Conservation (phyloP, 192 early-diverging fungal genomes). For the Backusella luteola region DNA sequence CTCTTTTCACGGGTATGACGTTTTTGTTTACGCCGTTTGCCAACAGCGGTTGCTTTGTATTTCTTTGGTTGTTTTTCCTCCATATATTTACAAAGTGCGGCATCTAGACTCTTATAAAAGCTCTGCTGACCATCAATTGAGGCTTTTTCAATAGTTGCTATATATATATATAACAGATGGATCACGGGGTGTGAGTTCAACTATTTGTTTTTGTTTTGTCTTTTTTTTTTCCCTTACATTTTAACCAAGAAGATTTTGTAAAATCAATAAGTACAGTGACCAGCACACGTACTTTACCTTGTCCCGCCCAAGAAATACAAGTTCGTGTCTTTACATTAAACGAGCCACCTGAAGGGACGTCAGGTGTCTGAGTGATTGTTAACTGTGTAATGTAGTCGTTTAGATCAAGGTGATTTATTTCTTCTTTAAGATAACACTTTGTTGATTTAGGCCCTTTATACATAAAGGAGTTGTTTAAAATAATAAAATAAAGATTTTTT, state of each 20-base stretch:
- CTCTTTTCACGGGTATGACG: not conserved
- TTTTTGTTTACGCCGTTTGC: not conserved
- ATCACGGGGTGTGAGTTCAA: not conserved
- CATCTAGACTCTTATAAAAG: slow-evolving; percentile 45
- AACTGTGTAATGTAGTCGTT: slow-evolving; percentile 45
- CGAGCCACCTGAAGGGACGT: slow-evolving; percentile 54
- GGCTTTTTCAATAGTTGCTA: slow-evolving; percentile 42
- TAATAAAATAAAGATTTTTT: not conserved
- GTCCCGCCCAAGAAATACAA: slow-evolving; percentile 55
- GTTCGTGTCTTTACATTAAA: slow-evolving; percentile 53
- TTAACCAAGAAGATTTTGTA: slow-evolving; percentile 54
- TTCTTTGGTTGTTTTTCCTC: slow-evolving; percentile 28
- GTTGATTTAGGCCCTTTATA: slow-evolving; percentile 52
- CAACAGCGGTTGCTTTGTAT: not conserved
- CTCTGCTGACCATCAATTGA: slow-evolving; percentile 36
- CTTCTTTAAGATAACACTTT: slow-evolving; percentile 51
- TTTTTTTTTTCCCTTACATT: slow-evolving; percentile 38
- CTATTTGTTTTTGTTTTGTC: not conserved
- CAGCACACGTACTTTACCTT: slow-evolving; percentile 42
- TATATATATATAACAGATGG: not conserved
- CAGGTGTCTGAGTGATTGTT: slow-evolving; percentile 53
- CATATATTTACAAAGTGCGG: slow-evolving; percentile 44
- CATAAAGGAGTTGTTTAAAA: slow-evolving; percentile 14
- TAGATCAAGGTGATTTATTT: slow-evolving; percentile 45
- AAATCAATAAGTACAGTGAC: slow-evolving; percentile 51